These are phyloP conservation scores for Panaeolus papilionaceus DNA, from an alignment of 768 basidiomycete genomes.

Conservation along the genomic window DNA sequence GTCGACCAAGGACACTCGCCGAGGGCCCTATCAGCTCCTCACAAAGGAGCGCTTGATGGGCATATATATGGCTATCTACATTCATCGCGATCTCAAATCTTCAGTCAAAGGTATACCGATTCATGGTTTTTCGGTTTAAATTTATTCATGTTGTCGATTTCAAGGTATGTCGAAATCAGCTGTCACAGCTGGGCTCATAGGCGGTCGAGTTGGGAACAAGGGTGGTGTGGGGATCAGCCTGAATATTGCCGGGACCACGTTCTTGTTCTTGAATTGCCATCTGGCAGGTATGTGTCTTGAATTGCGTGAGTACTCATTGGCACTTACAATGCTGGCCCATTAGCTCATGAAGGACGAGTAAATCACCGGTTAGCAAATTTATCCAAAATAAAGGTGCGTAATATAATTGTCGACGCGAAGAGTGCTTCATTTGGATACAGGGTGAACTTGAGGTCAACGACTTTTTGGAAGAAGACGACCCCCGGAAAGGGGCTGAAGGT, in stretches of 20 bases:
- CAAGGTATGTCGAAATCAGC: conserved; percentile 78
- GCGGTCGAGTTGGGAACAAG: conserved; percentile 93
- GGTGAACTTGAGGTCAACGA: conserved; percentile 80
- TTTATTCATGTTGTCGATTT: conserved; percentile 17
- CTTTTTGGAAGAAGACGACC: conserved; percentile 71
- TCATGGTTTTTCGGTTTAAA: background rate
- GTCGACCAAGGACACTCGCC: conserved; percentile 48
- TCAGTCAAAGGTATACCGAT: conserved; percentile 61
- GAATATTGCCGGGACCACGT: conserved; percentile 79
- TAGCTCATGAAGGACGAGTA: conserved; percentile 80
- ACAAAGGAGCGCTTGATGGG: conserved; percentile 94
- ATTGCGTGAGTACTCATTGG: background rate
- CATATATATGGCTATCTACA: conserved; percentile 78
- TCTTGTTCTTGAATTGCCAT: conserved; percentile 92
- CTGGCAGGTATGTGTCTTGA: conserved; percentile 65
- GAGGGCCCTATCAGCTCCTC: conserved; percentile 84
- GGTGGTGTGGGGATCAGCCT: conserved; percentile 91
- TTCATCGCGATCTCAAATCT: conserved; percentile 72
- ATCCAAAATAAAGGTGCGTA: conserved; percentile 82
- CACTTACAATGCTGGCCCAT: background rate
- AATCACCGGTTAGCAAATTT: conserved; percentile 86
- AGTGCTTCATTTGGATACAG: conserved; percentile 39
- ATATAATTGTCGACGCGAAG: conserved; percentile 1
- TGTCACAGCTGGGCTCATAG: conserved; percentile 89
- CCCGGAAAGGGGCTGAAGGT: conserved; percentile 77